Evolutionary conservation across 495 filamentous ascomycete species (phyloP), one percentile per base, ranked within the genome.

Genomic region (Neurospora sp.): DNA sequence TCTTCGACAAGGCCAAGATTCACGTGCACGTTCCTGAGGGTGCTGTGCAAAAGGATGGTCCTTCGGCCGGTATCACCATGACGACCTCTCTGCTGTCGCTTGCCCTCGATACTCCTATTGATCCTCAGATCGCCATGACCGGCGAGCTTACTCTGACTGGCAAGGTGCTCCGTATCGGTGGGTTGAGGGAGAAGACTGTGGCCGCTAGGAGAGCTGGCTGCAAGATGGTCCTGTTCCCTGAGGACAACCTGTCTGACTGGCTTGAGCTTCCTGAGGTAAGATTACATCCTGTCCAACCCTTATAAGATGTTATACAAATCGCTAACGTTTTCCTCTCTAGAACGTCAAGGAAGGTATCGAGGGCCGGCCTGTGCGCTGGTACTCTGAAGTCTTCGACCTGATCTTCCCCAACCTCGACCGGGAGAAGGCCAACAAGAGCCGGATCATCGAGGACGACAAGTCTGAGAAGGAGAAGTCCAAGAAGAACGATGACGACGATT

Each of bases 21-120:
- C 96, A 99, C 83, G 84, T 99, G 74, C 96, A 99, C 84, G 97
- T 97, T 74, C 96, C 96, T 2, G 96, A 99, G 82, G 96, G 96
- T 3, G 96, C 96, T 41, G 93, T 97, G 73, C 94, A 90, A 73
- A 99, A 99, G 82, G 96, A 98, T 82, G 96, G 92, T 80, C 96
- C 96, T 14, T 95, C 91, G 74, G 96, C 96, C 53, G 96, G 96
- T 78, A 91, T 98, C 76, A 98, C 96, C 31, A 98, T 99, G 96
- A 93, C 96, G 53, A 97, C 93, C 40, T 93, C 92, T 74, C 81
- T 99, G 75, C 83, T 99, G 42, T 93, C 91, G 65, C 84, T 98
- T 78, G 94, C 93, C 35, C 78, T 98, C 73, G 89, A 96, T 71
- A 85, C 88, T 73, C 86, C 90, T 37, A 84, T 99, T 46, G 88